Conservation (phyloP, 106 monocot species). For the Posidonia australis region DNA sequence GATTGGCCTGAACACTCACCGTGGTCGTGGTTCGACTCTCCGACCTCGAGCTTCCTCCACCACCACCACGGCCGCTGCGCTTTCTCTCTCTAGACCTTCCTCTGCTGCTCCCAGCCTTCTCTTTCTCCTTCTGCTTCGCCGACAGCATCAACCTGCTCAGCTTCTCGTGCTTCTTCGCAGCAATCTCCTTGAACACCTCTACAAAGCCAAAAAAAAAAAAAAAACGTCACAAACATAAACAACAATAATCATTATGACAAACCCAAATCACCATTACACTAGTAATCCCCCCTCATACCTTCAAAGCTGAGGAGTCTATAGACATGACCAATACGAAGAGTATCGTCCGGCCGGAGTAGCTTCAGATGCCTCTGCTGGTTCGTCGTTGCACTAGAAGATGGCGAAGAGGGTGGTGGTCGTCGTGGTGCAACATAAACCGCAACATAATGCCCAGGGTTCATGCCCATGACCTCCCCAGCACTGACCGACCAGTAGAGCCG, state of each 20-base stretch:
- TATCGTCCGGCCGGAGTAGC: conserved; percentile 22
- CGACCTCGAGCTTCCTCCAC: background rate
- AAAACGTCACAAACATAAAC: background rate
- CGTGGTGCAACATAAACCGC: conserved; percentile 8
- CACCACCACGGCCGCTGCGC: background rate
- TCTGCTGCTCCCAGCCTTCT: background rate
- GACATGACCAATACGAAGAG: conserved; percentile 15
- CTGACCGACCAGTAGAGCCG: conserved; percentile 14
- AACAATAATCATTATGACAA: background rate
- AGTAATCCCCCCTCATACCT: conserved; percentile 3
- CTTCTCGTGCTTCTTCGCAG: conserved; percentile 32
- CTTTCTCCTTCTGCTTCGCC: conserved; percentile 4
- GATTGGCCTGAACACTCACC: too few relatives aligned
- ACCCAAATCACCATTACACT: background rate
- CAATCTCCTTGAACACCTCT: conserved; percentile 50
- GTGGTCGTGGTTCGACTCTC: background rate
- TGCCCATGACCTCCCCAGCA: conserved; percentile 23
- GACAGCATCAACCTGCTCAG: conserved; percentile 21
- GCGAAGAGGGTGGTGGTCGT: background rate
- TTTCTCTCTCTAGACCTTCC: too few relatives aligned
- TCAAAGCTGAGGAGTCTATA: conserved; percentile 22
- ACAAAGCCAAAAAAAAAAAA: background rate
- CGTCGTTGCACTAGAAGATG: background rate
- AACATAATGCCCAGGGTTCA: conserved; percentile 23
- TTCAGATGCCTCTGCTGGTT: conserved; percentile 8